Evolutionary conservation across 2,329 filamentous ascomycete genomes (phyloP).

Genomic region (Pseudogymnoascus sp.): DNA sequence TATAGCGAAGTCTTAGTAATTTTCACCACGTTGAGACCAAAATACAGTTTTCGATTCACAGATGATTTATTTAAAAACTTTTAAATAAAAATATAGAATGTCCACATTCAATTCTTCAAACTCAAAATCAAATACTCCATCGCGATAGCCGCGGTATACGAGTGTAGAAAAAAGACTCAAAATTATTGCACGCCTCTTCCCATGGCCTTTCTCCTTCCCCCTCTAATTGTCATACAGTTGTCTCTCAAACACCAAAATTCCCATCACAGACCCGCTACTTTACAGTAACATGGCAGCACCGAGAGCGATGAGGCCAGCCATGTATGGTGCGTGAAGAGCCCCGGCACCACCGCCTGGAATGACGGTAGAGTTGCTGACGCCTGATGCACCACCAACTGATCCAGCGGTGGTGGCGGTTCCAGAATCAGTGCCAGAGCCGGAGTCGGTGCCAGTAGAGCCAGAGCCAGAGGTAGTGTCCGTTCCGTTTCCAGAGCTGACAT

Average conservation of each 20-base stretch:
- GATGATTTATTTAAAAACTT: neutral
- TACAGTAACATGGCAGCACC: conserved; percentile 5
- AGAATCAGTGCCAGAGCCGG: neutral
- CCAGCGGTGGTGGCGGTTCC: neutral
- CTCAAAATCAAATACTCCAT: conserved; percentile 1
- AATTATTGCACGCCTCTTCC: conserved; percentile 3
- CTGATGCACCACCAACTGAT: neutral
- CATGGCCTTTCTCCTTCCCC: neutral
- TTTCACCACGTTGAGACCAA: neutral
- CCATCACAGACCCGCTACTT: neutral
- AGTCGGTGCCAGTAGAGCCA: conserved; percentile 10
- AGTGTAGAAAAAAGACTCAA: conserved; percentile 7
- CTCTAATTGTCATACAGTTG: conserved; percentile 5
- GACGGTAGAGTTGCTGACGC: neutral
- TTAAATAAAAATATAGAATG: conserved; percentile 3
- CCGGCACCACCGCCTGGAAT: neutral
- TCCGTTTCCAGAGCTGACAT: conserved; percentile 1
- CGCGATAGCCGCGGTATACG: conserved; percentile 4
- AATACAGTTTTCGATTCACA: neutral
- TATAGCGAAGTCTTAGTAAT: neutral
- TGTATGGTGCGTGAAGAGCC: neutral
- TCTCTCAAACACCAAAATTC: neutral
- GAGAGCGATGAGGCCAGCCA: neutral
- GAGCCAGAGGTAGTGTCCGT: conserved; percentile 11
- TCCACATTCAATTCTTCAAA: conserved; percentile 5